Conservation (phyloP, 1,284 basidiomycete genomes). For the Cutaneotrichosporon arboriforme region DNA sequence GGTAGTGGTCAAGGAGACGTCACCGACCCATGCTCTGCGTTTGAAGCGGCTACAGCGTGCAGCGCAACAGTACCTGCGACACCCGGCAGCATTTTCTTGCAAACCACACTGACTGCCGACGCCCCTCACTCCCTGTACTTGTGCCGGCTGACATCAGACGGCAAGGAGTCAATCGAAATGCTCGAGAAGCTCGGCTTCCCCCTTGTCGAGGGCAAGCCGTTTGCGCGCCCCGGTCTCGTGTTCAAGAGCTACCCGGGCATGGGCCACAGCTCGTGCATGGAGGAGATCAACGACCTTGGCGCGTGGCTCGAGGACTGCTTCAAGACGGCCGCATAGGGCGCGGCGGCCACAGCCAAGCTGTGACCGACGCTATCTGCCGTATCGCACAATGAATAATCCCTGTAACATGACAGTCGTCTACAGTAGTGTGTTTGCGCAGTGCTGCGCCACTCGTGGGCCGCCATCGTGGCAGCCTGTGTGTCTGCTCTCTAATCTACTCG, state of each 20-base stretch:
- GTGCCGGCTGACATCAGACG: constrained; percentile 38
- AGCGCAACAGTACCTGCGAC: too few species aligned
- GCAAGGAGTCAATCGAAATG: constrained; percentile 55
- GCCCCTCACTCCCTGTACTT: too few species aligned
- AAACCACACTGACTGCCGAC: too few species aligned
- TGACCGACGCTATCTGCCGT: not conserved
- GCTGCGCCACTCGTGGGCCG: not conserved
- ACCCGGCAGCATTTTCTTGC: too few species aligned
- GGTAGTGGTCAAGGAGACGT: too few species aligned
- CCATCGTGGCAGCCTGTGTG: not conserved
- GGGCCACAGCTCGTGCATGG: constrained; percentile 58
- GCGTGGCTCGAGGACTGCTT: constrained; percentile 35
- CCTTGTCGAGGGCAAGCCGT: constrained; percentile 27
- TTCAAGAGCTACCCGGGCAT: constrained; percentile 49
- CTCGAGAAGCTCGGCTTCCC: constrained; percentile 56
- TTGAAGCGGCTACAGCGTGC: too few species aligned
- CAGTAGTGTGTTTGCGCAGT: not conserved
- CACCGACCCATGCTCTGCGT: too few species aligned
- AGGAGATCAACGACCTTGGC: constrained; percentile 61
- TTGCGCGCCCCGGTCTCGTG: constrained; percentile 47
- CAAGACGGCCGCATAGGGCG: constrained; percentile 15
- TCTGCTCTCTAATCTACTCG: constrained; percentile 1
- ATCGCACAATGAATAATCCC: constrained; percentile 2
- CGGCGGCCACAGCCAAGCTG: not conserved
- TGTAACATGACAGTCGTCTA: constrained; percentile 5